Base-by-base conservation (phyloP, 1,139 yeast species). In the Lizanozyma gosingica region DNA sequence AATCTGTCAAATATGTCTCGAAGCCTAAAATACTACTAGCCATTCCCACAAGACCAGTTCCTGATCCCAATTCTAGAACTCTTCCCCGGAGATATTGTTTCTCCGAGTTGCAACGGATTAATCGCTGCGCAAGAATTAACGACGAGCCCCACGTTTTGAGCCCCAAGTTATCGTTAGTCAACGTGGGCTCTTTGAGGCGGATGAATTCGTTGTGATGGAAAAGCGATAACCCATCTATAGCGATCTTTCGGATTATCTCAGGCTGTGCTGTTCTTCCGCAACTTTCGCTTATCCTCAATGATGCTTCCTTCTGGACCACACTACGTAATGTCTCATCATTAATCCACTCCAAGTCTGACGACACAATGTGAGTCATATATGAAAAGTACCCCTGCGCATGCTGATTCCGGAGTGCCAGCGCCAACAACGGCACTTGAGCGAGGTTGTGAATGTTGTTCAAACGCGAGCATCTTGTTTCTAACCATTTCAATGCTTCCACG, bases 121-220 rank as follows among this genome's bases (percentile, higher is more conserved):
- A 55, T 37, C 81, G 60, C 40, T 77, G 73, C 1, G 94, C 73
- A 16, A 92, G 62, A 2, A 86, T 71, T 29, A 85, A 63, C 0
- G 97, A 79, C 0, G 97, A 83, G 0, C 97, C 98, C 98, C 98
- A 92, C 0, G 98, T 92, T 49, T 90, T 88, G 55, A 87, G 70
- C 0, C 98, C 98, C 29, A 92, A 63, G 47, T 83, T 84, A 57
- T 92, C 98, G 39, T 78, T 77, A 0, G 96, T 86, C 45, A 92
- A 63, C 0, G 95, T 79, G 0, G 97, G 97, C 55, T 92, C 98
- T 44, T 73, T 71, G 32, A 92, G 59, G 18, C 55, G 49, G 1
- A 85, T 70, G 15, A 50, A 54, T 2, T 47, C 47, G n/a, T 40
- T 40, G 3, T 38, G 37, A 9, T 41, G 42, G 16, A 46, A 47